Evolutionary conservation across 1,284 basidiomycete genomes (phyloP).

Genomic region (Thecaphora thlaspeos): DNA sequence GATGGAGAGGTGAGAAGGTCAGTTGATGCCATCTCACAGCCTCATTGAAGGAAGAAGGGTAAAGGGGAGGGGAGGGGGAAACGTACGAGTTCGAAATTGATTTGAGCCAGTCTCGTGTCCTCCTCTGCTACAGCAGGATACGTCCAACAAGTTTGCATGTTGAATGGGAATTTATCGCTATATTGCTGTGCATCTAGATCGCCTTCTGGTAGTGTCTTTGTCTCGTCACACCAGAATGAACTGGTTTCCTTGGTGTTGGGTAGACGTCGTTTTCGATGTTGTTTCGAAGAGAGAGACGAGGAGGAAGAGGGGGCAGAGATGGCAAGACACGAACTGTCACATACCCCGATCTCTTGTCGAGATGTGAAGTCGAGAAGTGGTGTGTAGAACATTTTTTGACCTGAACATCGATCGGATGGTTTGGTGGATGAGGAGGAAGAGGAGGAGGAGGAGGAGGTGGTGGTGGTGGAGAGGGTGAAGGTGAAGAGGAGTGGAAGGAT

Average conservation of each 20-base stretch:
- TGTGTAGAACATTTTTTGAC: slow-evolving; percentile 4
- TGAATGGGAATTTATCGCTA: slow-evolving; percentile 2
- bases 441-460: too few relatives aligned
- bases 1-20: too few relatives aligned
- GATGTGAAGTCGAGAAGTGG: slow-evolving; percentile 1
- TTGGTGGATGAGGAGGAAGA: neutral
- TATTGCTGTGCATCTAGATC: slow-evolving; percentile 2
- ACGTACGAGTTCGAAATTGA: slow-evolving; percentile 1
- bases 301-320: too few relatives aligned
- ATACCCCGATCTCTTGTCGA: neutral
- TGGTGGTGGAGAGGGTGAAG: too few relatives aligned
- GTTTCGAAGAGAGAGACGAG: too few relatives aligned
- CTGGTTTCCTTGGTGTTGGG: too few relatives aligned
- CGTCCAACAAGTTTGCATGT: slow-evolving; percentile 1
- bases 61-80: neutral
- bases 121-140: neutral
- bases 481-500: too few relatives aligned
- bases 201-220: slow-evolving; percentile 1
- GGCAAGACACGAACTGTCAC: slow-evolving; percentile 2
- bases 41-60: neutral
- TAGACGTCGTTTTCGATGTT: too few relatives aligned
- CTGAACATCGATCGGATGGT: neutral
- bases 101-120: neutral
- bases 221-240: slow-evolving; percentile 1
- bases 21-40: too few relatives aligned